Conservation (phyloP, 768 basidiomycete species). For the Podaxis sp. region DNA sequence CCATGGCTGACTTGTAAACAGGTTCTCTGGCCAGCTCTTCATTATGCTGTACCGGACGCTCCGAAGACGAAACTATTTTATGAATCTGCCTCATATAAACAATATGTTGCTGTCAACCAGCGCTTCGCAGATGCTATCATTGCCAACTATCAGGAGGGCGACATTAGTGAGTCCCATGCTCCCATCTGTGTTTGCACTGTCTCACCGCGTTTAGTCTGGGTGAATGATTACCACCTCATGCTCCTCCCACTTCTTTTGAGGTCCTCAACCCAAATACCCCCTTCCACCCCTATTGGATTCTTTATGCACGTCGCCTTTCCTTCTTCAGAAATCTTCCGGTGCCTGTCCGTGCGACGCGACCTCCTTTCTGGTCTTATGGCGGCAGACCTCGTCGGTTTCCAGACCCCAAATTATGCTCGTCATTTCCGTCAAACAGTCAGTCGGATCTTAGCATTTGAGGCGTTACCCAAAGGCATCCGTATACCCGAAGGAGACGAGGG, state of each 20-base stretch:
- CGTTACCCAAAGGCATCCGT: conserved; percentile 81
- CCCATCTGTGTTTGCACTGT: neutral
- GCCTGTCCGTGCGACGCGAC: conserved; percentile 74
- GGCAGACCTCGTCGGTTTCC: conserved; percentile 92
- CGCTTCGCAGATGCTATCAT: conserved; percentile 87
- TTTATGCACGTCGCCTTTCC: conserved; percentile 98
- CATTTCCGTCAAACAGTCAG: conserved; percentile 87
- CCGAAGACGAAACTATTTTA: conserved; percentile 83
- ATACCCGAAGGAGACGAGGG: conserved; percentile 38
- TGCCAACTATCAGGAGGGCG: conserved; percentile 80
- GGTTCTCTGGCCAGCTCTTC: conserved; percentile 86
- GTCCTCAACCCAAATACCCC: conserved; percentile 51
- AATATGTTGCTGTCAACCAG: conserved; percentile 88
- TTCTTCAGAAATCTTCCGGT: conserved; percentile 92
- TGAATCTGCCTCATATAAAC: conserved; percentile 77
- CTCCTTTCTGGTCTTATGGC: conserved; percentile 88
- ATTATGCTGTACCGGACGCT: conserved; percentile 85
- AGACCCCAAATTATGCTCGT: conserved; percentile 79
- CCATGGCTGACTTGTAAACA: conserved; percentile 22
- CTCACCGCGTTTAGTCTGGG: conserved; percentile 50
- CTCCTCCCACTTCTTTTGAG: conserved; percentile 88
- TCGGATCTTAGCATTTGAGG: conserved; percentile 77
- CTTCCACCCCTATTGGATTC: conserved; percentile 77
- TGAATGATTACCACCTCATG: conserved; percentile 97
- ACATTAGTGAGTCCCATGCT: conserved; percentile 49